Percentiles rank a stretch among this genome's conserved stretches.
phyloP scores from a whole-genome alignment of 257 asterid species.

The Hygrophila difformis region DNA sequence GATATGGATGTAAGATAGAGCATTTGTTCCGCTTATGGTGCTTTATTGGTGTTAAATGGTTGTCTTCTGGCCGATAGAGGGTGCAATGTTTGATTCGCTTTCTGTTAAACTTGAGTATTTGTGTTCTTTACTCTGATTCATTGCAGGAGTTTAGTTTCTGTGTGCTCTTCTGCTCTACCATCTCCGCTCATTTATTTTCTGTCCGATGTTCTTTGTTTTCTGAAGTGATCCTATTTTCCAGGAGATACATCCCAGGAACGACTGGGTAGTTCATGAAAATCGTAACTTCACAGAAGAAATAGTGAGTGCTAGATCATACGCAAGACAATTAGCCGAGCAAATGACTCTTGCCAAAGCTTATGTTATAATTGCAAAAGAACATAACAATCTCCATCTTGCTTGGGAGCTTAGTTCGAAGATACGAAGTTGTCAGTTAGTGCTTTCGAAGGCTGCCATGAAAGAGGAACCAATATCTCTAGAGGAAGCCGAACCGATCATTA shows the following conservation, averaged over 20 bases:
- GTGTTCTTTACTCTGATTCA: too few species aligned
- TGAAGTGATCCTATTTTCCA: slow-evolving; percentile 15
- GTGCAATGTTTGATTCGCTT: too few species aligned
- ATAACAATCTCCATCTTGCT: slow-evolving; percentile 64
- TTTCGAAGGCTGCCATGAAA: slow-evolving; percentile 58
- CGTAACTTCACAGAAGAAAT: slow-evolving; percentile 44
- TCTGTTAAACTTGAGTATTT: too few species aligned
- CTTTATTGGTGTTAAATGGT: too few species aligned
- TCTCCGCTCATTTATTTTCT: neutral
- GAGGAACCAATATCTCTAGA: slow-evolving; percentile 51
- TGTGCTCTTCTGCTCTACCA: too few species aligned
- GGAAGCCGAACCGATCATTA: slow-evolving; percentile 61
- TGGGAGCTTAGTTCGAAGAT: slow-evolving; percentile 66
- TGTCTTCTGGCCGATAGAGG: too few species aligned
- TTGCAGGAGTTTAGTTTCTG: too few species aligned
- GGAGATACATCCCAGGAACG: slow-evolving; percentile 37
- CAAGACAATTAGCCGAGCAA: slow-evolving; percentile 69
- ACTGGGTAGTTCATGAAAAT: slow-evolving; percentile 23
- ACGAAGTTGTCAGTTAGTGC: slow-evolving; percentile 51
- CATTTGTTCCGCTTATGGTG: too few species aligned
- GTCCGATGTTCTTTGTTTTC: neutral
- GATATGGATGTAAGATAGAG: too few species aligned
- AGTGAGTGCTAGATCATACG: slow-evolving; percentile 44
- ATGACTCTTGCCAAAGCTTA: slow-evolving; percentile 76
- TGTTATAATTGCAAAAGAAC: slow-evolving; percentile 61